Percentiles rank a stretch among this genome's conserved stretches.
Evolutionary conservation across 2,329 filamentous ascomycete genomes (phyloP).

Genomic region (Fusarium solani-melongenae): DNA sequence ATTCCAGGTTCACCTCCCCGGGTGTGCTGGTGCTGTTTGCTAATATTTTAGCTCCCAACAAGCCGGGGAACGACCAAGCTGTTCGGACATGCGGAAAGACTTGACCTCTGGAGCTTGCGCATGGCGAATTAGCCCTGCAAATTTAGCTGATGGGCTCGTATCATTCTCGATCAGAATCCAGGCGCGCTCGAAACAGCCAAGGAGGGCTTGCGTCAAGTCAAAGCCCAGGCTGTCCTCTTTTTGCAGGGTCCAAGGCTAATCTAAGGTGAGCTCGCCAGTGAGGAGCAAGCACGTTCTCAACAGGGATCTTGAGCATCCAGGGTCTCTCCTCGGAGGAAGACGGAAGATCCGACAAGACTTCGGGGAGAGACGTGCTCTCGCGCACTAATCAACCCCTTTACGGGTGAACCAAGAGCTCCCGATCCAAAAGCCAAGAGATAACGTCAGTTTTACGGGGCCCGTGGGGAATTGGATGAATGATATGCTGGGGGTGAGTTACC

Average conservation of each 20-base stretch:
- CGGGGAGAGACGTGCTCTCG: conserved; percentile 32
- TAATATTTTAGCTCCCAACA: conserved; percentile 8
- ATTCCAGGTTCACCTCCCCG: conserved; percentile 2
- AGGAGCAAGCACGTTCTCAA: conserved; percentile 25
- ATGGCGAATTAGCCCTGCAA: not conserved
- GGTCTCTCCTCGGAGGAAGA: conserved; percentile 23
- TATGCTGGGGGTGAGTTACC: not conserved
- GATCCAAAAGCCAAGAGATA: conserved; percentile 23
- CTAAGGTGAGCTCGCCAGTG: conserved; percentile 19
- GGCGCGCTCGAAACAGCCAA: not conserved
- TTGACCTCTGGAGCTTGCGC: not conserved
- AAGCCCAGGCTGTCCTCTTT: not conserved
- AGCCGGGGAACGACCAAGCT: not conserved
- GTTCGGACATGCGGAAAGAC: conserved; percentile 8
- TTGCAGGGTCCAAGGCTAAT: conserved; percentile 13
- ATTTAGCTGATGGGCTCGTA: not conserved
- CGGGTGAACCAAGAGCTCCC: not conserved
- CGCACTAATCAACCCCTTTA: not conserved
- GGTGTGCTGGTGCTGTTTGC: not conserved
- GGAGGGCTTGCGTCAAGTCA: not conserved
- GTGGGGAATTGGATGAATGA: conserved; percentile 14
- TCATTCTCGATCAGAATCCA: conserved; percentile 4
- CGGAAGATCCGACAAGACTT: conserved; percentile 26
- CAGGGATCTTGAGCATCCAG: conserved; percentile 15
- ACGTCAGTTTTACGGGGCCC: conserved; percentile 23